Evolutionary conservation across 116 monocot genomes (phyloP).

Genomic region (Trichopus zeylanicus): DNA sequence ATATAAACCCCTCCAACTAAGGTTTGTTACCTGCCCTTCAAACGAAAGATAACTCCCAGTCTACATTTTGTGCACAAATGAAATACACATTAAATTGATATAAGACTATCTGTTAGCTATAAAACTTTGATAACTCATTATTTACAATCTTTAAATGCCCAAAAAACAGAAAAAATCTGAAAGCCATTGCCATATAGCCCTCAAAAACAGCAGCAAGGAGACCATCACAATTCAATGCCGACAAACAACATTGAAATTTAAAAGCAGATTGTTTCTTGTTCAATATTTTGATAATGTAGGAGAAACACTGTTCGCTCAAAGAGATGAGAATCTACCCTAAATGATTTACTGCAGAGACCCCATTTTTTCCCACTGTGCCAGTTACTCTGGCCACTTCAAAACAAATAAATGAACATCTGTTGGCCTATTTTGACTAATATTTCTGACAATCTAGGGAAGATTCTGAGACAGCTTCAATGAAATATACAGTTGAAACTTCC

Average conservation of each 20-base stretch:
- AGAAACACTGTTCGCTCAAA: background rate
- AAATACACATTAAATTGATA: too few relatives aligned
- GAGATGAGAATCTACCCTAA: background rate
- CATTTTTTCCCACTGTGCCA: background rate
- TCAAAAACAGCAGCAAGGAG: too few relatives aligned
- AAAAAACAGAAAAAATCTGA: too few relatives aligned
- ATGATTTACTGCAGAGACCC: background rate
- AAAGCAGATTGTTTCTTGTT: background rate
- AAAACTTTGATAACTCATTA: too few relatives aligned
- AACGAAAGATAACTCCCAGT: too few relatives aligned
- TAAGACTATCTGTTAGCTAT: too few relatives aligned
- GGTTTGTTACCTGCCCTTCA: too few relatives aligned
- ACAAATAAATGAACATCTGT: background rate
- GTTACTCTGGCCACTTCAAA: background rate
- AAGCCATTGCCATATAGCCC: too few relatives aligned
- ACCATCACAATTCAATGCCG: too few relatives aligned
- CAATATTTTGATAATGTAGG: background rate
- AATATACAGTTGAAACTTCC: constrained; percentile 1
- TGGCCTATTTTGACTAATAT: background rate
- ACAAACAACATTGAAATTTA: background rate
- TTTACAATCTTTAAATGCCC: too few relatives aligned
- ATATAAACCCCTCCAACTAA: too few relatives aligned
- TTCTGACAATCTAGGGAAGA: background rate
- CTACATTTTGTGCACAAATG: too few relatives aligned
- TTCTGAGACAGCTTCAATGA: background rate